These are phyloP conservation scores for Aphanomyces cochlioides DNA, from an alignment of 352 stramenopile species.

Conservation along the genomic window DNA sequence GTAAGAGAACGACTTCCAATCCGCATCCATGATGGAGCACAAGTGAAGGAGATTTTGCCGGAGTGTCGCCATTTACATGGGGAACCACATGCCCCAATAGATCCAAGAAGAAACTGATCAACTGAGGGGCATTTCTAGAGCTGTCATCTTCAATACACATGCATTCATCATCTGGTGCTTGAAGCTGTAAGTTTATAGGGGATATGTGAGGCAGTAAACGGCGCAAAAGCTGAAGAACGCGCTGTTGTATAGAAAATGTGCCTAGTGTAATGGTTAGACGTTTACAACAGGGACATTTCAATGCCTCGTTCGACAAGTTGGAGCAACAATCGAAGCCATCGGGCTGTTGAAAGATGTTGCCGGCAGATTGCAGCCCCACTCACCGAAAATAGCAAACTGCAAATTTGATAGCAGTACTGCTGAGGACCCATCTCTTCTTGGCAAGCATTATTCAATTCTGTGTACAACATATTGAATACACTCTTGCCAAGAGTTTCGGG, in stretches of 20 bases:
- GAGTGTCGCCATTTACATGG: not conserved
- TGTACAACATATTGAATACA: constrained; percentile 90
- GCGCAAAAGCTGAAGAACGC: constrained; percentile 77
- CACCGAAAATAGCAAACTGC: constrained; percentile 80
- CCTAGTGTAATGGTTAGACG: constrained; percentile 17
- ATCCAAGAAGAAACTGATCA: constrained; percentile 7
- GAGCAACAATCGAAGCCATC: constrained; percentile 79
- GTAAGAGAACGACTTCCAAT: constrained; percentile 70
- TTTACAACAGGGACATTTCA: not conserved
- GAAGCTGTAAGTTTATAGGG: not conserved
- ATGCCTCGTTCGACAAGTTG: constrained; percentile 52
- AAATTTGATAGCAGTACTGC: constrained; percentile 90
- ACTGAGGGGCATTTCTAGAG: not conserved
- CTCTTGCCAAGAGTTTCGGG: constrained; percentile 86
- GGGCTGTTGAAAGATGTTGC: constrained; percentile 77
- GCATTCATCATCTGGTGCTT: constrained; percentile 15
- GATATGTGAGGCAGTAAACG: constrained; percentile 68
- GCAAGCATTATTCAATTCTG: constrained; percentile 78
- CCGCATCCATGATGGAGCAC: constrained; percentile 10
- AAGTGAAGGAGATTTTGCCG: not conserved
- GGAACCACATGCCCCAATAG: constrained; percentile 3
- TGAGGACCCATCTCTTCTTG: constrained; percentile 47
- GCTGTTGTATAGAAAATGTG: constrained; percentile 67
- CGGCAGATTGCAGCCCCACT: constrained; percentile 76
- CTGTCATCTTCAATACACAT: constrained; percentile 1